These are phyloP conservation scores for Phycomyces nitens DNA, from an alignment of 192 early-diverging fungal species.

Conservation along the genomic window DNA sequence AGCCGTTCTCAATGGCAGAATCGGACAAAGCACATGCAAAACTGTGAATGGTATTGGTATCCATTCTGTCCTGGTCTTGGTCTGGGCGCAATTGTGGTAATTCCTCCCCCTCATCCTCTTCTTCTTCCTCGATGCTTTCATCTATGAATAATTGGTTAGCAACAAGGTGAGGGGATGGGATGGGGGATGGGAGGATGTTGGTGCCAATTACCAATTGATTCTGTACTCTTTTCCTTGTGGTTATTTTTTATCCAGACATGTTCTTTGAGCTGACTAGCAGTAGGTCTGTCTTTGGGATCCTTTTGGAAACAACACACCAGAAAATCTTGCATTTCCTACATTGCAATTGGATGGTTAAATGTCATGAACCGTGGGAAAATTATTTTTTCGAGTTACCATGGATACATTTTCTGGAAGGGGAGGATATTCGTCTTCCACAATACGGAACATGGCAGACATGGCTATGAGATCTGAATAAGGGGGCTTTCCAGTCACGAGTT, in stretches of 20 bases:
- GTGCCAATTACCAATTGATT: neutral
- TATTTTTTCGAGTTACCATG: constrained; percentile 26
- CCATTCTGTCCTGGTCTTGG: neutral
- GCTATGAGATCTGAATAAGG: constrained; percentile 83
- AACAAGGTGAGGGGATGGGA: too few species aligned
- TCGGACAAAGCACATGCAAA: neutral
- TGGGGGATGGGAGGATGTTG: too few species aligned
- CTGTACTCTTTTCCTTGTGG: constrained; percentile 19
- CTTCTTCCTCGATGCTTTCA: too few species aligned
- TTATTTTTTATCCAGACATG: constrained; percentile 76
- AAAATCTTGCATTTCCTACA: constrained; percentile 72
- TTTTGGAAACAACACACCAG: constrained; percentile 84
- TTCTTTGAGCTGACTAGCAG: constrained; percentile 65
- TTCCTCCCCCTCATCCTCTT: neutral
- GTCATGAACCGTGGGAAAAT: neutral
- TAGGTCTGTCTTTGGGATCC: constrained; percentile 65
- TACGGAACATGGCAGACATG: constrained; percentile 91
- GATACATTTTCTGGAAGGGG: constrained; percentile 82
- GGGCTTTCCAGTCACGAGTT: constrained; percentile 89
- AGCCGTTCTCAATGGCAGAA: neutral
- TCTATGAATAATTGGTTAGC: too few species aligned
- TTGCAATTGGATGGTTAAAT: neutral
- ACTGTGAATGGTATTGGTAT: neutral
- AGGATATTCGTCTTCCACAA: constrained; percentile 89
- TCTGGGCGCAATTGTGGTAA: neutral